phyloP scores from a whole-genome alignment of 2,329 filamentous ascomycete genomes.

The Phyllosticta citriasiana region DNA sequence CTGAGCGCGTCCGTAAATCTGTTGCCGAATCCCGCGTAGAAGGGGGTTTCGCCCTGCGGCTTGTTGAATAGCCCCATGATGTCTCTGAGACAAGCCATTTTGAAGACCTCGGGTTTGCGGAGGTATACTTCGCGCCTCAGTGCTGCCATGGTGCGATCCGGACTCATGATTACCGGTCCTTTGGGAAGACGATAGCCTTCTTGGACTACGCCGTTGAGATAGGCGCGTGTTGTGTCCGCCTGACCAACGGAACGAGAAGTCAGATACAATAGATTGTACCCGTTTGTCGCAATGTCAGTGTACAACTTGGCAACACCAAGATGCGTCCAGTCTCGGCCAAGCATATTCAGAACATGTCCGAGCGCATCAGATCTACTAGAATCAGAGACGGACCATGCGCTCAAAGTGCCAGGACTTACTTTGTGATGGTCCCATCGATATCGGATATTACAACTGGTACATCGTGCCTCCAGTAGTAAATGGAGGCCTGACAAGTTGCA shows the following conservation, averaged over 20 bases:
- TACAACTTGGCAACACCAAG: slow-evolving; percentile 94
- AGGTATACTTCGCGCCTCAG: slow-evolving; percentile 87
- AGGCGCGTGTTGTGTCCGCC: slow-evolving; percentile 80
- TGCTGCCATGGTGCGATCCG: slow-evolving; percentile 89
- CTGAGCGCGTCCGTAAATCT: slow-evolving; percentile 91
- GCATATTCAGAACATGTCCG: slow-evolving; percentile 91
- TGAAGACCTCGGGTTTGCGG: slow-evolving; percentile 95
- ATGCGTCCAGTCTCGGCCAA: slow-evolving; percentile 97
- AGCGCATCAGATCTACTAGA: slow-evolving; percentile 61
- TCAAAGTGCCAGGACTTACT: slow-evolving; percentile 35
- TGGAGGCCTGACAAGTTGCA: slow-evolving; percentile 80
- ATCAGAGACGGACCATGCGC: slow-evolving; percentile 12
- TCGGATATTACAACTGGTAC: slow-evolving; percentile 95
- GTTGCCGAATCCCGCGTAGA: slow-evolving; percentile 96
- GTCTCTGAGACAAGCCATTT: slow-evolving; percentile 95
- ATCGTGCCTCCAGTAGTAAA: slow-evolving; percentile 90
- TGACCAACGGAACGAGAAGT: slow-evolving; percentile 91
- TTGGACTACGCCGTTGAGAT: slow-evolving; percentile 81
- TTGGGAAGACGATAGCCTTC: slow-evolving; percentile 77
- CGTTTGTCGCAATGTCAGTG: slow-evolving; percentile 87
- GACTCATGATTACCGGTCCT: slow-evolving; percentile 89
- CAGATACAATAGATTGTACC: slow-evolving; percentile 98
- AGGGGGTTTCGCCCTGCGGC: slow-evolving; percentile 59
- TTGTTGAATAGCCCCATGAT: slow-evolving; percentile 75
- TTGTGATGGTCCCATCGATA: slow-evolving; percentile 97